phyloP scores from a whole-genome alignment of 2,329 filamentous ascomycete genomes.

The Sordariomycetes sp. region DNA sequence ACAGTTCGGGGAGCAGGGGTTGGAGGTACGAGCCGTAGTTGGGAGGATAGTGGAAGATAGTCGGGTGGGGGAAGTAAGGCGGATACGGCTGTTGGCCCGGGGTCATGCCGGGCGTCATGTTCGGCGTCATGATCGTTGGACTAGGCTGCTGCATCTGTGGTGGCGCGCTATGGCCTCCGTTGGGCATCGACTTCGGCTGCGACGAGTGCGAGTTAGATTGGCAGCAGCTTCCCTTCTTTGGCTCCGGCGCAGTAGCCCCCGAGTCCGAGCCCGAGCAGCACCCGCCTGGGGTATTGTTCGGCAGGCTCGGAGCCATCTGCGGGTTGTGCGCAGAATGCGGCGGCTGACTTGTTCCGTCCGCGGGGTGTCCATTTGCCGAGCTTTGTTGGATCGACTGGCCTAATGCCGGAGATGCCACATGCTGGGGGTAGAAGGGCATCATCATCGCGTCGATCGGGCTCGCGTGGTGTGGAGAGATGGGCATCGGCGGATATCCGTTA shows the following conservation, averaged over 20 bases:
- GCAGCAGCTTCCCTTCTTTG: conserved; percentile 18
- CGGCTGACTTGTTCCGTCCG: conserved; percentile 12
- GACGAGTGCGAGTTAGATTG: conserved; percentile 13
- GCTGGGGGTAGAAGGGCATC: conserved; percentile 21
- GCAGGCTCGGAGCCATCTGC: not conserved
- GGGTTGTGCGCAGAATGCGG: not conserved
- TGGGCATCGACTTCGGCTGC: conserved; percentile 9
- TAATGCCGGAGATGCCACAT: conserved; percentile 14
- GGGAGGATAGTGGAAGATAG: conserved; percentile 36
- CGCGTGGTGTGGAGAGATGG: not conserved
- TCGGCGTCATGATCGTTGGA: not conserved
- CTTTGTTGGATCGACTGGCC: conserved; percentile 9
- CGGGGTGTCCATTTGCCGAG: conserved; percentile 11
- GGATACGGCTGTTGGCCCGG: not conserved
- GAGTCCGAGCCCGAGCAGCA: not conserved
- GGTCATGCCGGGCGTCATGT: not conserved
- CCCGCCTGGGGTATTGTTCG: not conserved
- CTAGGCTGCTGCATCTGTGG: not conserved
- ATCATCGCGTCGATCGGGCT: conserved; percentile 11
- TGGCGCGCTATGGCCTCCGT: not conserved
- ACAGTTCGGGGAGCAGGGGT: conserved; percentile 42
- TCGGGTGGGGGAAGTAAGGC: conserved; percentile 1
- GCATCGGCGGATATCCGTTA: not conserved
- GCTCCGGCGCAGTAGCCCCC: conserved; percentile 1
- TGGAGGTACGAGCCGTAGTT: conserved; percentile 44